These are phyloP conservation scores for Alnus rubra DNA, from an alignment of 306 rosid species.

Conservation along the genomic window DNA sequence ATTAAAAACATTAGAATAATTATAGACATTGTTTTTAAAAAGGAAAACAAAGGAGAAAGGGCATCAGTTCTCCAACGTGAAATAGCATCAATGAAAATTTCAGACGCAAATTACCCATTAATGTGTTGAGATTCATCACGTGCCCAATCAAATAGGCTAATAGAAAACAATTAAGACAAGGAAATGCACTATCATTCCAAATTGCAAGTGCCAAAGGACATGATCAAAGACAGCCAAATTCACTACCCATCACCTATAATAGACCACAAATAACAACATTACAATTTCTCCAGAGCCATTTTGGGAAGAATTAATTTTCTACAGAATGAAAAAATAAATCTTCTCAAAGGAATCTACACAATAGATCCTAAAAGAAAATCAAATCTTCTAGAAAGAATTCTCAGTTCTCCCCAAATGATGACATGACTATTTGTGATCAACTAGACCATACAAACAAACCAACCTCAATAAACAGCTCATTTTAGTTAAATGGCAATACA, in stretches of 20 bases:
- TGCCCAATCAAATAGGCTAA: constrained; percentile 7
- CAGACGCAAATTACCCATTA: constrained; percentile 57
- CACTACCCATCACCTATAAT: neutral
- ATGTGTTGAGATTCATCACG: constrained; percentile 30
- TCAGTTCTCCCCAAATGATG: too few species aligned
- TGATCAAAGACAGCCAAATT: neutral
- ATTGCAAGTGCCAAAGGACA: neutral
- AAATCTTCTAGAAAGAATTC: too few species aligned
- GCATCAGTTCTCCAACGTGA: constrained; percentile 55
- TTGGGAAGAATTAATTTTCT: too few species aligned
- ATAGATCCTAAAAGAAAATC: too few species aligned
- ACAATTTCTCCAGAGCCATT: too few species aligned
- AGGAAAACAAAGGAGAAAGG: neutral
- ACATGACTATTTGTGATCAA: neutral
- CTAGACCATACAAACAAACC: neutral
- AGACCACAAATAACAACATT: too few species aligned
- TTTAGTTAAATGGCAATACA: neutral
- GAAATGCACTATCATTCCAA: neutral
- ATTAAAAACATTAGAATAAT: too few species aligned
- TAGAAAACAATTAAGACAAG: neutral
- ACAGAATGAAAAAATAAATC: too few species aligned
- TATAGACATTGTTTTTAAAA: too few species aligned
- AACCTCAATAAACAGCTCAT: neutral
- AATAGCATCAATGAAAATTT: constrained; percentile 38
- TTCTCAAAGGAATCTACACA: too few species aligned